Evolutionary conservation across 192 early-diverging fungal genomes (phyloP), one percentile per base, ranked within the genome.

Genomic region (Lobosporangium transversale): DNA sequence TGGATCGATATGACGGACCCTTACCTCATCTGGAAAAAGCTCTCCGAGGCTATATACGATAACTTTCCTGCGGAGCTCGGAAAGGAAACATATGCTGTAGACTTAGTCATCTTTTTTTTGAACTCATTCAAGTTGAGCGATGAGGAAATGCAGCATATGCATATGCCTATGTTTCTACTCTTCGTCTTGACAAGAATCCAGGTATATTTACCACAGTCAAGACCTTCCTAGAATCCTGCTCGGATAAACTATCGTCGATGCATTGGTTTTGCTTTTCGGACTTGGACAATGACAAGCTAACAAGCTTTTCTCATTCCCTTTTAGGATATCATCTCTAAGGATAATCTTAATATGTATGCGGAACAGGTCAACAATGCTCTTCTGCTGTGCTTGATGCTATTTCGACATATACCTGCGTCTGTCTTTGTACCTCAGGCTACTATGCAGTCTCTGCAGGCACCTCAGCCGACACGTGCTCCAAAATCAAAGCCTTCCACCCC

Each of bases 1-100:
- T 93, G 94, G 79, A 76, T 98, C 26, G 93, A 95, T 59, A 91
- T 93, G 88, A 82, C 94, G n/a, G 92, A 95, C 37, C 93, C 95
- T 6, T 90, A 89, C 54, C 68, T 93, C n/a, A 87, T 94, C 14
- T 96, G 94, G 93, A 86, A 86, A 47, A 88, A 91, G 48, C 71
- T 94, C 6, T 86, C 87, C 17, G 79, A 81, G 32, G 64, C 86
- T 17, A 71, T 91, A 1, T 79, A 87, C 27, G 68, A 81, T 3
- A 63, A 78, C 35, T 83, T 84, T 23, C 80, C 80, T 5, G 66
- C 32, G 3, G 44, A 80, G 20, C 40, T 62, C 50, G 74, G 51
- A 27, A 56, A 79, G 54, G 79, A 74, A 3, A 45, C 73, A 0
- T 81, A 84, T 33, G 79, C 79, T 0, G 79, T 91, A 45, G 78